These are phyloP conservation scores for Aspergillus transmontanensis DNA, from an alignment of 2,329 filamentous ascomycete species.

Conservation along the genomic window DNA sequence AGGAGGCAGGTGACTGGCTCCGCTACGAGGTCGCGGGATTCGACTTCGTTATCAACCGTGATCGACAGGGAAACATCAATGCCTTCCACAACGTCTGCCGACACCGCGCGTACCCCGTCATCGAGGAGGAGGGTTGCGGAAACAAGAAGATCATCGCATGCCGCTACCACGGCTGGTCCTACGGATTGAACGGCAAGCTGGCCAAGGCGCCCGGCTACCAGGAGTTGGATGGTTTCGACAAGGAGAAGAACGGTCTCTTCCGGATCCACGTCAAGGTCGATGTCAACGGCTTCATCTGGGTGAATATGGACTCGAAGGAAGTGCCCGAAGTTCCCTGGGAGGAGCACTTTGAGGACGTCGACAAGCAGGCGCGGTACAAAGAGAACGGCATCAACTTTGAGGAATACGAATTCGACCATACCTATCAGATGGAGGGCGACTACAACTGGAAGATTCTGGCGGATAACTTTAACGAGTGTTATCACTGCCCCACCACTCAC, in stretches of 20 bases:
- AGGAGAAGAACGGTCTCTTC: conserved; percentile 52
- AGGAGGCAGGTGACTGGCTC: conserved; percentile 58
- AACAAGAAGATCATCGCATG: conserved; percentile 56
- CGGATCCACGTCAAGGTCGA: conserved; percentile 57
- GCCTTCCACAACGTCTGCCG: conserved; percentile 64
- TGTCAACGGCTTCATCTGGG: conserved; percentile 58
- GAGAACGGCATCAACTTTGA: conserved; percentile 55
- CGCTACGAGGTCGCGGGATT: conserved; percentile 60
- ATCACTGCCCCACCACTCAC: conserved; percentile 62
- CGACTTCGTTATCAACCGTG: conserved; percentile 55
- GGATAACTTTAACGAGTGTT: conserved; percentile 68
- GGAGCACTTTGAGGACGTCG: conserved; percentile 54
- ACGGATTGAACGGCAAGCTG: conserved; percentile 58
- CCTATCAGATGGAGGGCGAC: conserved; percentile 59
- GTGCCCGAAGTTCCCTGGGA: conserved; percentile 47
- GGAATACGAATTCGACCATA: conserved; percentile 58
- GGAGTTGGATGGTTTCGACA: conserved; percentile 45
- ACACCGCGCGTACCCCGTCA: conserved; percentile 60
- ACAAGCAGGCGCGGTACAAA: conserved; percentile 50
- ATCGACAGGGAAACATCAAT: conserved; percentile 54
- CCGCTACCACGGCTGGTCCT: conserved; percentile 64
- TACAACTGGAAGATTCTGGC: conserved; percentile 65
- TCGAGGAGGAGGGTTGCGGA: conserved; percentile 49
- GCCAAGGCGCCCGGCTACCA: conserved; percentile 61
- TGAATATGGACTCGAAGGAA: conserved; percentile 53